phyloP scores from a whole-genome alignment of 345 rosid genomes.

The Populus deltoides region DNA sequence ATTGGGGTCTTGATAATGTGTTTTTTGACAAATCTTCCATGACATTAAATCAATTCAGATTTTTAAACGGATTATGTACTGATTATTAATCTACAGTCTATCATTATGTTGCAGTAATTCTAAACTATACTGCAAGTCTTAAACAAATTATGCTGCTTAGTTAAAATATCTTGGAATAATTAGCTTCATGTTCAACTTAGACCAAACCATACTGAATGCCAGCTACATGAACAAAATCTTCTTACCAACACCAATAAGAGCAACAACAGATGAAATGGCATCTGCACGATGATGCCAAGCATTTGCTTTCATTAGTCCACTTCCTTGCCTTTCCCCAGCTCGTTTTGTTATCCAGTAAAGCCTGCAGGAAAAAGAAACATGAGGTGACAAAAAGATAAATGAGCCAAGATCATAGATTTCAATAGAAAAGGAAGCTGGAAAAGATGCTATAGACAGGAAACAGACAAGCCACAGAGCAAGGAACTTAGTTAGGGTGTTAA shows the following conservation, averaged over 20 bases:
- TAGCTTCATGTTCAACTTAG: background rate
- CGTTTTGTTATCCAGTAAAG: constrained; percentile 89
- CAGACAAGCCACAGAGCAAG: background rate
- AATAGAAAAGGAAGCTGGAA: no score
- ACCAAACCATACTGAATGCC: background rate
- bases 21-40: background rate
- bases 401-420: no score
- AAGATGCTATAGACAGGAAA: background rate
- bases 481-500: background rate
- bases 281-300: constrained; percentile 99
- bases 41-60: background rate
- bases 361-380: constrained; percentile 30
- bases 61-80: no score
- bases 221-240: constrained; percentile 8
- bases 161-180: background rate
- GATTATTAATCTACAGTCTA: no score
- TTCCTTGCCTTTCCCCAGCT: constrained; percentile 83
- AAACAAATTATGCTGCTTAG: background rate
- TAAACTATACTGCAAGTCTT: background rate
- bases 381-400: background rate
- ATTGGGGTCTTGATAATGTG: background rate
- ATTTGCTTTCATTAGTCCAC: constrained; percentile 96
- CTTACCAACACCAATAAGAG: constrained; percentile 87
- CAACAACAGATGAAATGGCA: constrained; percentile 88
- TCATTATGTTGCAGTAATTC: no score